These are phyloP conservation scores for Hypocrella siamensis DNA, from an alignment of 2,329 filamentous ascomycete genomes.

Conservation along the genomic window DNA sequence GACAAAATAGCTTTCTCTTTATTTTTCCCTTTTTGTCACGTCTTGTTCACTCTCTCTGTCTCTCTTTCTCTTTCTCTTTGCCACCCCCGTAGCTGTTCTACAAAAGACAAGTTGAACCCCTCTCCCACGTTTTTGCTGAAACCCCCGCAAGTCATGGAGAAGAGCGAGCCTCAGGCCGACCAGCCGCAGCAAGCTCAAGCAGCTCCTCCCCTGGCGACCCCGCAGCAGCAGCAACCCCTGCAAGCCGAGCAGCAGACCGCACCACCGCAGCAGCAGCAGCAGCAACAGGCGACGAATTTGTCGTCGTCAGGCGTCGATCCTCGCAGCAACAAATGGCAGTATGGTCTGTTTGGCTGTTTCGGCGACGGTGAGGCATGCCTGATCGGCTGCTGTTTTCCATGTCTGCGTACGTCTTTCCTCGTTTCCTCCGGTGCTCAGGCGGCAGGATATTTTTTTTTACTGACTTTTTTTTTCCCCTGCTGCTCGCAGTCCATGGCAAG, in stretches of 20 bases:
- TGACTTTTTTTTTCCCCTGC: not conserved
- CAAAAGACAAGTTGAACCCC: not conserved
- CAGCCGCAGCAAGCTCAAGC: no score
- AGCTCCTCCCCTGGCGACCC: not conserved
- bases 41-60: not conserved
- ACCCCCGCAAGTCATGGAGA: not conserved
- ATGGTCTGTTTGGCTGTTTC: conserved; percentile 22
- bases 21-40: not conserved
- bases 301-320: conserved; percentile 4
- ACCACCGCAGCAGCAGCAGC: not conserved
- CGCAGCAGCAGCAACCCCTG: not conserved
- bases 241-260: not conserved
- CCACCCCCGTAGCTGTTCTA: no score
- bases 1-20: no score
- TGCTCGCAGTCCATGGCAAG: conserved; percentile 22
- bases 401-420: conserved; percentile 20
- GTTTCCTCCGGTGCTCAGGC: not conserved
- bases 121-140: not conserved
- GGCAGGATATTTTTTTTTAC: not conserved
- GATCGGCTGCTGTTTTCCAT: conserved; percentile 24
- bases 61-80: not conserved
- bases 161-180: no score
- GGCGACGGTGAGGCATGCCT: conserved; percentile 21
- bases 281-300: no score
- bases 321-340: conserved; percentile 20